Base-by-base conservation (phyloP, 371 early-diverging fungal genomes). In the Polyrhizophydium stewartii region DNA sequence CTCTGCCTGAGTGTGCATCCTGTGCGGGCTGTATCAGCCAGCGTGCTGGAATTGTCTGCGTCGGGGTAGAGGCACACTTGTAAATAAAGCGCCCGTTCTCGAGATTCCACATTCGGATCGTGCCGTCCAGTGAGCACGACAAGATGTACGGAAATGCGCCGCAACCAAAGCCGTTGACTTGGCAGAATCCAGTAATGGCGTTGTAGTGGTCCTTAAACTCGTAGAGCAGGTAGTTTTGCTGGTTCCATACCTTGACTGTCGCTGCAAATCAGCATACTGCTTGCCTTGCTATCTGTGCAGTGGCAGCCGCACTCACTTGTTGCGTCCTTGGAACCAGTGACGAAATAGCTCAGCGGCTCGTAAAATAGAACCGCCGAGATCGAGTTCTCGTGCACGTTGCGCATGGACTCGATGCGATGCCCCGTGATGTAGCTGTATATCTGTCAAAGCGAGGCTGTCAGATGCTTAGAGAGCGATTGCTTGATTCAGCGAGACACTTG, bases 41-140 rank as follows among this genome's bases (percentile, higher is more conserved):
- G 13, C 38, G 27, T 13, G n/a, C 53, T 53, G 32, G 19, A 59
- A 53, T 12, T n/a, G 57, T 28, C 43, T 10, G 9, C 28, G n/a
- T 16, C 21, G 33, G 7, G n/a, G 21, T 16, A 3, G 24, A 58
- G 5, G 47, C 35, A 3, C 21, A 58, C 31, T 75, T 51, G 53
- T 73, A 73, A 1, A 72, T 32, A 32, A 89, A 89, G 37, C 86
- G 75, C 5, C 98, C 99, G 2, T 89, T 90, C 46, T 91, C 90
- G 65, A 92, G 88, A 75, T 95, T 93, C 99, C 99, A 99, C 56
- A 99, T 90, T 65, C 91, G 81, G 17, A 99, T 85, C 0, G 96
- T 95, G 27, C 91, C 85, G 66, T 99, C 99, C 76, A 70, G 51
- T 0, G 72, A 74, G 38, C 68, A 63, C 1, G 75, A 70, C 9